phyloP scores from a whole-genome alignment of 2,329 filamentous ascomycete genomes.

The Sarocladium oryzae region DNA sequence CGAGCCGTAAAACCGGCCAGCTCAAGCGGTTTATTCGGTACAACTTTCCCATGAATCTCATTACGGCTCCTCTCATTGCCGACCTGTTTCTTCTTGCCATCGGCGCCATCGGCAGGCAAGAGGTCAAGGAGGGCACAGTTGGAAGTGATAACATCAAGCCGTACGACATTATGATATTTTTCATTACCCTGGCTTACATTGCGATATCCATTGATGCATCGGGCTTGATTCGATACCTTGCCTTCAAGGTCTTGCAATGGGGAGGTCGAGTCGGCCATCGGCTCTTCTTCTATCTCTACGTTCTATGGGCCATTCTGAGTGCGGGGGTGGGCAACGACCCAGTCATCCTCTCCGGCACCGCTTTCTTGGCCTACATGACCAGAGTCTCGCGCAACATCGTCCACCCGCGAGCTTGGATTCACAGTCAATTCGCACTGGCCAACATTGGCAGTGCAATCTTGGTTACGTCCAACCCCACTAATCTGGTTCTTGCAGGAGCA shows the following conservation, averaged over 20 bases:
- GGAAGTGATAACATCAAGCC: slow-evolving; percentile 61
- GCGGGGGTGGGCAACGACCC: slow-evolving; percentile 70
- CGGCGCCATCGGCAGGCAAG: slow-evolving; percentile 56
- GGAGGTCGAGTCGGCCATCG: slow-evolving; percentile 60
- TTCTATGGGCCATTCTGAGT: slow-evolving; percentile 63
- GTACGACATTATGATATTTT: slow-evolving; percentile 69
- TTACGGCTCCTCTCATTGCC: slow-evolving; percentile 64
- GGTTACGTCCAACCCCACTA: slow-evolving; percentile 73
- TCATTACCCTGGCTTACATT: slow-evolving; percentile 68
- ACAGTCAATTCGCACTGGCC: slow-evolving; percentile 63
- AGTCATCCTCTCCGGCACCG: slow-evolving; percentile 66
- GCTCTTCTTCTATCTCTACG: slow-evolving; percentile 67
- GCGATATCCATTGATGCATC: slow-evolving; percentile 73
- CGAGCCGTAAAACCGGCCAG: slow-evolving; percentile 9
- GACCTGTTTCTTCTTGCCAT: slow-evolving; percentile 68
- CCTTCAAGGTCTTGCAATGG: slow-evolving; percentile 63
- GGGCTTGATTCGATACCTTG: slow-evolving; percentile 62
- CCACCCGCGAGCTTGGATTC: slow-evolving; percentile 67
- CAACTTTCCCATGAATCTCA: slow-evolving; percentile 60
- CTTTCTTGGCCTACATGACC: slow-evolving; percentile 73
- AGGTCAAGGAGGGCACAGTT: slow-evolving; percentile 63
- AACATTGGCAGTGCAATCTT: slow-evolving; percentile 71
- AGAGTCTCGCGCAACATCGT: slow-evolving; percentile 66
- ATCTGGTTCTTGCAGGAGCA: slow-evolving; percentile 66
- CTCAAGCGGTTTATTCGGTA: slow-evolving; percentile 40